Conservation (phyloP, 2,329 filamentous ascomycete genomes). For the Rhynchosporium graminicola region DNA sequence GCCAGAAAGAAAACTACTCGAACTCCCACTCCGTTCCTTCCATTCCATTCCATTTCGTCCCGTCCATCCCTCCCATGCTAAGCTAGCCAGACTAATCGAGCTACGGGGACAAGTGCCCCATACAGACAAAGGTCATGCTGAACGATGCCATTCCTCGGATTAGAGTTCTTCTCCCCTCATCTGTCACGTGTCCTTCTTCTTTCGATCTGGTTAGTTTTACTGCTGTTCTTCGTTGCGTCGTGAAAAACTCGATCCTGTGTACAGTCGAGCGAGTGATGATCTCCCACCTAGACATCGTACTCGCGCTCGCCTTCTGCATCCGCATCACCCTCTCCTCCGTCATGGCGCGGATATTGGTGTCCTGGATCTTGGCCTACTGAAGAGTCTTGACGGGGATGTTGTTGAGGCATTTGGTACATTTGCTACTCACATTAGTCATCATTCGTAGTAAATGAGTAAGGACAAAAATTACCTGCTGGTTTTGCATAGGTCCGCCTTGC, state of each 20-base stretch:
- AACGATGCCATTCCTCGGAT: too few relatives aligned
- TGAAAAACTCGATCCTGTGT: not conserved
- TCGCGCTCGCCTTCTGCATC: slow-evolving; percentile 49
- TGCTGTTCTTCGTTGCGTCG: not conserved
- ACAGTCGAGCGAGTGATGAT: not conserved
- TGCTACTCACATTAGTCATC: slow-evolving; percentile 31
- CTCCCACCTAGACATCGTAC: slow-evolving; percentile 42
- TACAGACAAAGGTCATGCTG: too few relatives aligned
- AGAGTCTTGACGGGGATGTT: slow-evolving; percentile 41
- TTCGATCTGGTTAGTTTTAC: not conserved
- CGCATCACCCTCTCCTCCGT: slow-evolving; percentile 46
- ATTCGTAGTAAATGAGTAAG: not conserved
- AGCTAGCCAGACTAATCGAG: too few relatives aligned
- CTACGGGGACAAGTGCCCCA: too few relatives aligned
- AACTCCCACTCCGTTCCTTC: too few relatives aligned
- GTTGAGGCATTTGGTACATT: slow-evolving; percentile 46
- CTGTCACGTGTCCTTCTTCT: too few relatives aligned
- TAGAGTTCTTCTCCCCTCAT: too few relatives aligned
- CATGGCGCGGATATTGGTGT: slow-evolving; percentile 43
- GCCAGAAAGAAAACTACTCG: too few relatives aligned
- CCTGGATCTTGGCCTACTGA: slow-evolving; percentile 42
- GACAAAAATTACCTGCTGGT: slow-evolving; percentile 70
- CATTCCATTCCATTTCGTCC: too few relatives aligned
- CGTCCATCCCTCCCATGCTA: too few relatives aligned
- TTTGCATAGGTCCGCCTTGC: slow-evolving; percentile 59